A percentile compares a stretch with the other conserved stretches of the same genome.
These are phyloP conservation scores for Amylocarpus encephaloides DNA, from an alignment of 2,329 filamentous ascomycete species.

Conservation along the genomic window DNA sequence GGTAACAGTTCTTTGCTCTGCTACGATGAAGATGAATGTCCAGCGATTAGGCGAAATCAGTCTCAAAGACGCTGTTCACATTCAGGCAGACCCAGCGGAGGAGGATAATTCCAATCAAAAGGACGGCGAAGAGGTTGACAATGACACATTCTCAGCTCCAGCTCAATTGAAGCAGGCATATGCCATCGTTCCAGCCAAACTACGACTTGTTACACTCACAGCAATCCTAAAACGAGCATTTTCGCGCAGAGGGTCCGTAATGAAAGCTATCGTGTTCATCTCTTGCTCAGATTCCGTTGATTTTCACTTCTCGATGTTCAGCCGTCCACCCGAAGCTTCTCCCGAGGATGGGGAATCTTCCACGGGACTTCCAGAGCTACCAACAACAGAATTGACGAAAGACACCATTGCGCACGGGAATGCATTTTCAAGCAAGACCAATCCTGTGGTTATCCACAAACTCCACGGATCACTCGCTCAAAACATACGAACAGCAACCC, in stretches of 20 bases:
- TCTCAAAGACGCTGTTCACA: slow-evolving; percentile 83
- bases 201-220: slow-evolving; percentile 81
- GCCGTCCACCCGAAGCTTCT: slow-evolving; percentile 20
- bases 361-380: slow-evolving; percentile 27
- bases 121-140: slow-evolving; percentile 38
- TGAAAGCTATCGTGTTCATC: slow-evolving; percentile 96
- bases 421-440: slow-evolving; percentile 68
- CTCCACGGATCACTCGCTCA: slow-evolving; percentile 92
- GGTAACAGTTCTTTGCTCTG: slow-evolving; percentile 87
- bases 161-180: slow-evolving; percentile 93
- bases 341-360: slow-evolving; percentile 30
- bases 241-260: slow-evolving; percentile 79
- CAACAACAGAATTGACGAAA: slow-evolving; percentile 36
- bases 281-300: slow-evolving; percentile 96
- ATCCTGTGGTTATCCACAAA: slow-evolving; percentile 72
- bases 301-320: slow-evolving; percentile 87
- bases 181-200: slow-evolving; percentile 78
- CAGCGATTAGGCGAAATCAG: slow-evolving; percentile 92
- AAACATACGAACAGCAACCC: slow-evolving; percentile 76
- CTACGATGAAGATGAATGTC: slow-evolving; percentile 96
- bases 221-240: slow-evolving; percentile 83
- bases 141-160: slow-evolving; percentile 67
- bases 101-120: slow-evolving; percentile 47
- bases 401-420: slow-evolving; percentile 63
- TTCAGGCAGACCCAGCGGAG: slow-evolving; percentile 57